These are phyloP conservation scores for Yamadazyma paraphyllophila DNA, from an alignment of 805 yeast species.

Conservation along the genomic window DNA sequence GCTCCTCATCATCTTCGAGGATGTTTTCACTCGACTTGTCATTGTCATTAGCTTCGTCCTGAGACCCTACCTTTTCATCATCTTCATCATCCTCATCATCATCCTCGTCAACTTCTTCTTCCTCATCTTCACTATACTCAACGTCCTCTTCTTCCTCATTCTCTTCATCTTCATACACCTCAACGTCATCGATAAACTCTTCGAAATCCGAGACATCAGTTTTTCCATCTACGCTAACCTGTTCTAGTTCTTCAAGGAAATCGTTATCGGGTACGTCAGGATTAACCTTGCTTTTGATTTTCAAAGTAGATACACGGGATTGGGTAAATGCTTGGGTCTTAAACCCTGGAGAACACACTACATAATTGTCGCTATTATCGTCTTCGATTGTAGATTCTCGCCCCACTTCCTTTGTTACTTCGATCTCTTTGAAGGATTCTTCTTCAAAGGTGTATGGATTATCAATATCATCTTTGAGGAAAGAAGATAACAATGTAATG, in stretches of 20 bases:
- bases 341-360: conserved; percentile 37
- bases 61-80: conserved; percentile 12
- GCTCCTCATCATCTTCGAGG: conserved; percentile 8
- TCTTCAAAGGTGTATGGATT: conserved; percentile 61
- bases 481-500: conserved; percentile 56
- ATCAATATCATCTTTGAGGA: conserved; percentile 64
- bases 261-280: not conserved
- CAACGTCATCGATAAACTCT: conserved; percentile 13
- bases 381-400: not conserved
- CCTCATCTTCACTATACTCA: conserved; percentile 19
- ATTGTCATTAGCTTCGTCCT: conserved; percentile 11
- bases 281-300: not conserved
- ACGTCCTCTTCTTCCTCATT: conserved; percentile 22
- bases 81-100: conserved; percentile 17
- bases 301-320: not conserved
- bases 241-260: conserved; percentile 2
- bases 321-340: conserved; percentile 8
- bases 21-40: conserved; percentile 13
- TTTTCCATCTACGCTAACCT: not conserved
- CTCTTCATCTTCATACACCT: conserved; percentile 18
- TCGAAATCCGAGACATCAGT: conserved; percentile 7
- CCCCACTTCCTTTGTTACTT: conserved; percentile 12
- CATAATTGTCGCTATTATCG: conserved; percentile 22
- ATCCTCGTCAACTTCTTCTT: conserved; percentile 14
- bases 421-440: conserved; percentile 51